Conservation (phyloP, 257 asterid species). For the Salvia hispanica region DNA sequence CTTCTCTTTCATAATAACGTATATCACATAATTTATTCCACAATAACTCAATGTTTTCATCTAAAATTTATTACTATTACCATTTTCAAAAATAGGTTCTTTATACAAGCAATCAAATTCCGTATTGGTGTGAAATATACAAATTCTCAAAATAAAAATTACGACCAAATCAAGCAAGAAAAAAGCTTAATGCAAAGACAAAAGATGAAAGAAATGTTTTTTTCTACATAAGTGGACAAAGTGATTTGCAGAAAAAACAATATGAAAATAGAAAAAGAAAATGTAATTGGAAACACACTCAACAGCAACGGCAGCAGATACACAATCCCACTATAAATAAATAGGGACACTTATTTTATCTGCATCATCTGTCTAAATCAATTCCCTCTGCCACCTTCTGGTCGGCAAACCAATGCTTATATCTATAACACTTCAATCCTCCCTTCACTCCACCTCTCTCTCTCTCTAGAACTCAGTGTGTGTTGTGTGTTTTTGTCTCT, state of each 20-base stretch:
- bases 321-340: not conserved
- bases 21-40: too few species aligned
- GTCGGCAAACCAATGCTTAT: slow-evolving; percentile 57
- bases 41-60: too few species aligned
- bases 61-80: too few species aligned
- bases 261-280: not conserved
- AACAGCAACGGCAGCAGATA: not conserved
- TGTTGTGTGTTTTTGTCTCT: slow-evolving; percentile 40
- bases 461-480: slow-evolving; percentile 27
- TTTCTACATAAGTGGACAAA: slow-evolving; percentile 1
- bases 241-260: not conserved
- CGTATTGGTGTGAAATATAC: not conserved
- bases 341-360: slow-evolving; percentile 8
- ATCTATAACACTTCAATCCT: slow-evolving; percentile 43
- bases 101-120: not conserved
- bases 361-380: slow-evolving; percentile 50
- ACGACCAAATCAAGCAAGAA: not conserved
- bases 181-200: not conserved
- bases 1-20: too few species aligned
- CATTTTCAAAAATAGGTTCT: too few species aligned
- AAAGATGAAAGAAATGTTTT: not conserved
- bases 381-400: slow-evolving; percentile 62
- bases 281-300: slow-evolving; percentile 16
- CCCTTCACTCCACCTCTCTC: slow-evolving; percentile 33
- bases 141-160: not conserved